Percentiles rank a stretch among this genome's conserved stretches.
These are phyloP conservation scores for Candida pini DNA, from an alignment of 805 yeast genomes.

Conservation along the genomic window DNA sequence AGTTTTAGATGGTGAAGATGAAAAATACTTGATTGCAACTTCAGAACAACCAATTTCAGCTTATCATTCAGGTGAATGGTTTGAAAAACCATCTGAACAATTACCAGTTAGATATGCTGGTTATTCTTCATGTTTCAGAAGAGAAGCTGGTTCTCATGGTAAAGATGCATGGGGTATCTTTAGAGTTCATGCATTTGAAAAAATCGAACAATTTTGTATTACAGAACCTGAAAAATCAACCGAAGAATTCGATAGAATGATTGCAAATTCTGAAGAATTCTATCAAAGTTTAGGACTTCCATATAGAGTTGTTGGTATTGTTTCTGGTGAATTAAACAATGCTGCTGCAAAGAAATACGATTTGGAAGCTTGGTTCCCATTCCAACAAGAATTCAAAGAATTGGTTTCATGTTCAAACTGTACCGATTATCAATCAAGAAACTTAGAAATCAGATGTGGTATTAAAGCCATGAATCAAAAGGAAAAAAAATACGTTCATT, in stretches of 20 bases:
- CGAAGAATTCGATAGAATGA: slow-evolving; percentile 97
- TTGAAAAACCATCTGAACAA: slow-evolving; percentile 94
- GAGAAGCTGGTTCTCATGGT: slow-evolving; percentile 99
- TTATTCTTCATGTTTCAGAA: slow-evolving; percentile 96
- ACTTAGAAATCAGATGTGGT: slow-evolving; percentile 98
- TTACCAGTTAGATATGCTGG: slow-evolving; percentile 96
- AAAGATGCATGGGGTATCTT: slow-evolving; percentile 99
- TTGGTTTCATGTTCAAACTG: slow-evolving; percentile 98
- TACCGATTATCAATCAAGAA: slow-evolving; percentile 98
- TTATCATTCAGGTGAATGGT: slow-evolving; percentile 96
- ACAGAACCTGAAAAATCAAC: slow-evolving; percentile 98
- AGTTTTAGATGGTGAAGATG: slow-evolving; percentile 95
- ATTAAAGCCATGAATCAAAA: slow-evolving; percentile 91
- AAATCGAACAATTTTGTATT: slow-evolving; percentile 92
- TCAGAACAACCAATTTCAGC: slow-evolving; percentile 99
- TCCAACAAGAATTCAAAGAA: slow-evolving; percentile 97
- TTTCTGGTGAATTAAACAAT: slow-evolving; percentile 96
- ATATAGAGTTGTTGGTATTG: slow-evolving; percentile 96
- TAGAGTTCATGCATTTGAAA: slow-evolving; percentile 98
- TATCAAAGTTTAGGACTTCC: slow-evolving; percentile 90
- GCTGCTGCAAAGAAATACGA: slow-evolving; percentile 99
- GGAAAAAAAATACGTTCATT: slow-evolving; percentile 97
- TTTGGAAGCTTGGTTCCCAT: slow-evolving; percentile 99
- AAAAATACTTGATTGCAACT: slow-evolving; percentile 95
- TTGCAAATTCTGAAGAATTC: slow-evolving; percentile 83